Evolutionary conservation across 2,329 filamentous ascomycete species (phyloP), one percentile per base, ranked within the genome.

Genomic region (Trichoderma koningii): DNA sequence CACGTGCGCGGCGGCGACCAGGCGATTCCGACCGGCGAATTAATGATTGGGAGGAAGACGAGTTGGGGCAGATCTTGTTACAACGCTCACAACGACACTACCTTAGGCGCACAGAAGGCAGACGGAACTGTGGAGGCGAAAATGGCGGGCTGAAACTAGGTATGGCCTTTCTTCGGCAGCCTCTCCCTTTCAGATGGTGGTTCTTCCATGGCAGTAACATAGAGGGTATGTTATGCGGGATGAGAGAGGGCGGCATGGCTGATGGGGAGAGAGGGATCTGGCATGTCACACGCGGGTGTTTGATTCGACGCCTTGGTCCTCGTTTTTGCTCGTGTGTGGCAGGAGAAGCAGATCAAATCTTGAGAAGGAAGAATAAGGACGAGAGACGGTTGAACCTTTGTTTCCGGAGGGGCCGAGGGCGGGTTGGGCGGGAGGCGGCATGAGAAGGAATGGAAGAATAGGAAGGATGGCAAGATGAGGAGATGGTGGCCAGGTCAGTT

Each of bases 101-200:
- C 26, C 26, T 28, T 28, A 28, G 21, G 21, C 21, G 21, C 21
- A 23, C 21, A 23, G 21, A 23, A 23, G 21, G 21, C 21, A 23
- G 21, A 23, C 21, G 21, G 21, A 19, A 45, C 19, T 15, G 50
- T 23, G 59, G 59, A 47, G 50, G 59, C 59, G 38, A 63, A 38
- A 38, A 38, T 10, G 59, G 45, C 56, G 48, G 47, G 50, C 52
- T 63, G 59, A 63, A 63, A 55, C 59, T 53, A n/a, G n/a, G n/a
- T n/a, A 41, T 63, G 59, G 59, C 41, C 41, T 17, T 63, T 63
- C 59, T 55, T 63, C 59, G 59, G 59, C 28, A 48, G 45, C 50
- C 50, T n/a, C 15, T 17, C 41, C 41, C 5, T 52, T 23, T 23
- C 21, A 23, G 21, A 5, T 52, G 50, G 10, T 38, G 2, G 30